phyloP scores from a whole-genome alignment of 1,284 basidiomycete species.

The Trametes polyzona region DNA sequence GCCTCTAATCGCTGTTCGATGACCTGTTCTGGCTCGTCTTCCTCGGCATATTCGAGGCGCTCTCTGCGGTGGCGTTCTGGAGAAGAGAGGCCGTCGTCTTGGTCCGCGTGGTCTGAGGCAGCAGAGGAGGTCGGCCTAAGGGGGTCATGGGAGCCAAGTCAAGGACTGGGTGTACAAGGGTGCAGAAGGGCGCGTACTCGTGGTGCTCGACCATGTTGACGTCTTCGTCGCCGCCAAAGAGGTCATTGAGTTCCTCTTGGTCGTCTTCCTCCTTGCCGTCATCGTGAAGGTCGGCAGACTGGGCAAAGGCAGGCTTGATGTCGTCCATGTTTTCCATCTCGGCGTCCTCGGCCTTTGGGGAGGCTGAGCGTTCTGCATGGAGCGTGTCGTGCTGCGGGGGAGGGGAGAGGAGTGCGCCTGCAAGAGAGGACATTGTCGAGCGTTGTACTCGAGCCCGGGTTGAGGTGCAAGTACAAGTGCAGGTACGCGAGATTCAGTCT shows the following conservation, averaged over 20 bases:
- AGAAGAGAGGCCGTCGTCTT: constrained; percentile 67
- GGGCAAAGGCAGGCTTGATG: constrained; percentile 22
- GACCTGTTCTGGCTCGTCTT: constrained; percentile 64
- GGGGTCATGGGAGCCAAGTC: background rate
- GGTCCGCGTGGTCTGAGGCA: constrained; percentile 52
- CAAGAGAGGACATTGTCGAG: constrained; percentile 44
- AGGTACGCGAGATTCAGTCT: too few relatives aligned
- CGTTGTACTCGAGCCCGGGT: background rate
- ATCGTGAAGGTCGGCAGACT: background rate
- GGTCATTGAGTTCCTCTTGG: constrained; percentile 75
- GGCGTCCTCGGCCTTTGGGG: constrained; percentile 17
- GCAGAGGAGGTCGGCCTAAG: constrained; percentile 34
- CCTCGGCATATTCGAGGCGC: constrained; percentile 79
- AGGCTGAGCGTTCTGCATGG: background rate
- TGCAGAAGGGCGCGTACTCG: constrained; percentile 25
- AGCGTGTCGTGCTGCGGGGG: background rate
- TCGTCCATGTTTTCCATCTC: constrained; percentile 15
- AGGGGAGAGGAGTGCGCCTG: constrained; percentile 41
- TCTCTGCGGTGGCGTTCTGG: constrained; percentile 69
- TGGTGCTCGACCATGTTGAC: constrained; percentile 54
- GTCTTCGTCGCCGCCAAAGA: constrained; percentile 77
- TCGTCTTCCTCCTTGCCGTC: constrained; percentile 48
- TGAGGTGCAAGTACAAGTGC: too few relatives aligned
- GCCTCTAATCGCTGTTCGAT: constrained; percentile 62
- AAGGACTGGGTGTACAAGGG: background rate